Evolutionary conservation across 2,329 filamentous ascomycete genomes (phyloP).

Genomic region (Orbilia ellipsospora): DNA sequence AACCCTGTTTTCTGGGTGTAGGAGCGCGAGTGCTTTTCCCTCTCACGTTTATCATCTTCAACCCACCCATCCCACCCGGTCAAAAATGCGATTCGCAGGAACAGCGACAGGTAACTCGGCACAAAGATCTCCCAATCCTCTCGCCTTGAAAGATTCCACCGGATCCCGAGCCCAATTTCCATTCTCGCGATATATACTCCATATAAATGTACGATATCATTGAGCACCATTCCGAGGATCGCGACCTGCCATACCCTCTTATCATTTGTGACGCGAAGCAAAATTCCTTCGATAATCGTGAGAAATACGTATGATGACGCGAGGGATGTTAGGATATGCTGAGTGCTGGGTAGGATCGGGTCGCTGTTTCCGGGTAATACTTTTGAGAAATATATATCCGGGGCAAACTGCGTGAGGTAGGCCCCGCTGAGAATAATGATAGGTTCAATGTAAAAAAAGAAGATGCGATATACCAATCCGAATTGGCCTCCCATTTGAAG

Average conservation of each 20-base stretch:
- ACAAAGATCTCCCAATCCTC: constrained; percentile 42
- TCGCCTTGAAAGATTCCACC: constrained; percentile 30
- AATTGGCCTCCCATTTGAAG: constrained; percentile 25
- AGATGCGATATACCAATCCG: constrained; percentile 32
- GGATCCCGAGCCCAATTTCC: constrained; percentile 17
- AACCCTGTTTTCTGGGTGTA: too few species aligned
- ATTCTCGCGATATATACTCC: constrained; percentile 21
- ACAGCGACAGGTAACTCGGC: constrained; percentile 30
- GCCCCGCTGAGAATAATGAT: constrained; percentile 25
- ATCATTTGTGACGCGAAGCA: constrained; percentile 39
- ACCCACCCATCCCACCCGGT: constrained; percentile 41
- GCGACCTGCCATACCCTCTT: constrained; percentile 33
- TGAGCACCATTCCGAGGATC: constrained; percentile 27
- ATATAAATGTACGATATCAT: constrained; percentile 36
- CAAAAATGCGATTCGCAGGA: constrained; percentile 39
- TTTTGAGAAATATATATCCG: constrained; percentile 33
- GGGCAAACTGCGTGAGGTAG: constrained; percentile 36
- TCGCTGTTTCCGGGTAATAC: constrained; percentile 34
- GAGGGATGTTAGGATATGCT: constrained; percentile 28
- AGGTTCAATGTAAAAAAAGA: constrained; percentile 46
- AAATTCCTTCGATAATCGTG: constrained; percentile 36
- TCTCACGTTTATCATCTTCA: constrained; percentile 7
- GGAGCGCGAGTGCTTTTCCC: too few species aligned
- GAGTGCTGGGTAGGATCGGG: constrained; percentile 38
- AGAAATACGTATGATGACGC: constrained; percentile 43